Evolutionary conservation across 2,329 filamentous ascomycete genomes (phyloP), one percentile per base, ranked within the genome.

Genomic region (Davidsoniella virescens): DNA sequence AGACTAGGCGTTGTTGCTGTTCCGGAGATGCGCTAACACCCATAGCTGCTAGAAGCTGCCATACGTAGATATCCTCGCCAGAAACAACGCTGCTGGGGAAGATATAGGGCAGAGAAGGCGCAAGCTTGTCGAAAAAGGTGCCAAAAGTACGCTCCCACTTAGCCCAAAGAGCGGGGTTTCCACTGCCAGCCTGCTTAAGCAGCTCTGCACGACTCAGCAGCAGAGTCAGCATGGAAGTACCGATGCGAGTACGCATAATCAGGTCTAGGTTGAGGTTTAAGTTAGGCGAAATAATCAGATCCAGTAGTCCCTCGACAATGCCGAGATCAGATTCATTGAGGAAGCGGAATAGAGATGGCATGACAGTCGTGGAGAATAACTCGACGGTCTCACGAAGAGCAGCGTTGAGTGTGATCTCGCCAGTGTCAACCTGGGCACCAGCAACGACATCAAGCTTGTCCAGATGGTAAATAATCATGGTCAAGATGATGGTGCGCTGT

Each of bases 11-110:
- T 63, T 94, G 90, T 65, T 98, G 92, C 66, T 98, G 92, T 57
- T 95, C 87, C 12, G 88, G 87, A 61, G 79, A 88, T 33, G 92
- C 90, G 47, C 86, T 88, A 56, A 94, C 92, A 55, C 92, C 92
- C 65, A 95, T 87, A 10, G 90, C 87, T 7, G 92, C 92, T 56
- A 98, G 73, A 63, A 96, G 93, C 65, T 96, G 90, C 92, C 92
- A 98, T 38, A 96, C 87, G 61, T 96, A 94, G 60, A 94, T 82
- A 60, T 98, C 92, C 57, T 95, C 87, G 46, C 85, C 84, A 6
- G 85, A 81, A 56, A 86, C 87, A 60, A 94, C 85, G n/a, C 83
- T 83, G 17, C 84, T 85, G 0, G 90, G 88, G 76, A 98, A 98
- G 55, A 95, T 81, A 58, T 83, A 76, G 10, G 83, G 82, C 44